A percentile compares a stretch with the other conserved stretches of the same genome.
These are phyloP conservation scores for Gnaphalium uliginosum DNA, from an alignment of 129 eudicot species.

Conservation along the genomic window DNA sequence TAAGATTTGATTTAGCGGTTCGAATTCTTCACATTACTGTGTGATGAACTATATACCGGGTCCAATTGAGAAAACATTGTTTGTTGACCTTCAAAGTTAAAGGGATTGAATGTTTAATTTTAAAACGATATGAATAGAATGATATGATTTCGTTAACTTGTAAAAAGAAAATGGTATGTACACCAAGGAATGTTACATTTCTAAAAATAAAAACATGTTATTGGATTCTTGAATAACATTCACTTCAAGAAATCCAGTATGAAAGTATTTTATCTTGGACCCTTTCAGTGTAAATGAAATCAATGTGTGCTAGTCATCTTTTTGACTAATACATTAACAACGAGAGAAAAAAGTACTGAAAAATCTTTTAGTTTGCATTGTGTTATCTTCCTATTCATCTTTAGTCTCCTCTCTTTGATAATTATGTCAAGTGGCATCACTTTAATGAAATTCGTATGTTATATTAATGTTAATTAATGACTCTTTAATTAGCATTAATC, in stretches of 20 bases:
- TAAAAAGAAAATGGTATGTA: background rate
- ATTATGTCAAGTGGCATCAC: slow-evolving; percentile 13
- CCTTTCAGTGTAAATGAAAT: background rate
- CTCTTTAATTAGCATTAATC: background rate
- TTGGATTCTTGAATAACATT: background rate
- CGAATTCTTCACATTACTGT: slow-evolving; percentile 7
- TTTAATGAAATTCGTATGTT: slow-evolving; percentile 7
- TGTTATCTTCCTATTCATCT: background rate
- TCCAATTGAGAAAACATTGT: slow-evolving; percentile 2
- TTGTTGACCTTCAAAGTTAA: slow-evolving; percentile 22
- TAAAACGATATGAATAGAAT: slow-evolving; percentile 5
- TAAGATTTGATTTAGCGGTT: slow-evolving; percentile 24
- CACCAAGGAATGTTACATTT: slow-evolving; percentile 3
- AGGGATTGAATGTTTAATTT: slow-evolving; percentile 3
- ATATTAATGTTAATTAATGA: slow-evolving; percentile 7
- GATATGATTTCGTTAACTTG: background rate
- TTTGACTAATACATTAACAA: background rate
- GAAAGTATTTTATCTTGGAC: background rate
- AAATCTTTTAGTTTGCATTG: background rate
- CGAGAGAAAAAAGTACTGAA: background rate
- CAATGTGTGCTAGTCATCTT: background rate
- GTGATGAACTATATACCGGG: slow-evolving; percentile 4
- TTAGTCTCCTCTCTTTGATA: background rate
- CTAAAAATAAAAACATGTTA: background rate
- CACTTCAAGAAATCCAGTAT: background rate